These are phyloP conservation scores for Nicotiana undulata DNA, from an alignment of 257 asterid species.

Conservation along the genomic window DNA sequence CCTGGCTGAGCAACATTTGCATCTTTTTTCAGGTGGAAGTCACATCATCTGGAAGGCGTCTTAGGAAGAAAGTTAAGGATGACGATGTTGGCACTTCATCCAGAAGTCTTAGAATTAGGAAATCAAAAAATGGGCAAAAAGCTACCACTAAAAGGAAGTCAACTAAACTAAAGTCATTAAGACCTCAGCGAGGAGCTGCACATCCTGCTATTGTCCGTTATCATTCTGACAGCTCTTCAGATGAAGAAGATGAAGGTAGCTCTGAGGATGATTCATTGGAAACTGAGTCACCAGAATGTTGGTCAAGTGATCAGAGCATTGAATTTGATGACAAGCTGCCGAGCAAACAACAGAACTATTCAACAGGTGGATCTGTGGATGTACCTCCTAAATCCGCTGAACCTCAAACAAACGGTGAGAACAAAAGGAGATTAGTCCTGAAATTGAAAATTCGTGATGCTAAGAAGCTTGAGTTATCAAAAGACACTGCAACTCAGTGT, in stretches of 20 bases:
- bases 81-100: slow-evolving; percentile 54
- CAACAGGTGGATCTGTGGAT: slow-evolving; percentile 24
- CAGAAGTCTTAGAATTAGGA: slow-evolving; percentile 48
- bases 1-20: slow-evolving; percentile 22
- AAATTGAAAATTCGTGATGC: slow-evolving; percentile 50
- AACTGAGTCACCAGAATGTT: slow-evolving; percentile 46
- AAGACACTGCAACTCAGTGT: slow-evolving; percentile 24
- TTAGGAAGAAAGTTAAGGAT: slow-evolving; percentile 49
- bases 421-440: slow-evolving; percentile 59
- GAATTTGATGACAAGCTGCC: slow-evolving; percentile 24
- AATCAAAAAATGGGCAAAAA: slow-evolving; percentile 34
- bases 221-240: slow-evolving; percentile 50
- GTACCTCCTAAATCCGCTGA: slow-evolving; percentile 31
- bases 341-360: slow-evolving; percentile 24
- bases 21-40: slow-evolving; percentile 50
- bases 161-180: slow-evolving; percentile 39
- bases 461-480: slow-evolving; percentile 27
- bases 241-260: slow-evolving; percentile 53
- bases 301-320: slow-evolving; percentile 28
- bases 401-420: slow-evolving; percentile 32
- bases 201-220: slow-evolving; percentile 54
- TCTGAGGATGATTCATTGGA: slow-evolving; percentile 52
- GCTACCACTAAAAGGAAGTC: slow-evolving; percentile 43
- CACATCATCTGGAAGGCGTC: slow-evolving; percentile 50
- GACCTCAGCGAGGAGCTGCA: slow-evolving; percentile 75